Evolutionary conservation across 2,329 filamentous ascomycete genomes (phyloP).

Genomic region (Pezicula radicicola): DNA sequence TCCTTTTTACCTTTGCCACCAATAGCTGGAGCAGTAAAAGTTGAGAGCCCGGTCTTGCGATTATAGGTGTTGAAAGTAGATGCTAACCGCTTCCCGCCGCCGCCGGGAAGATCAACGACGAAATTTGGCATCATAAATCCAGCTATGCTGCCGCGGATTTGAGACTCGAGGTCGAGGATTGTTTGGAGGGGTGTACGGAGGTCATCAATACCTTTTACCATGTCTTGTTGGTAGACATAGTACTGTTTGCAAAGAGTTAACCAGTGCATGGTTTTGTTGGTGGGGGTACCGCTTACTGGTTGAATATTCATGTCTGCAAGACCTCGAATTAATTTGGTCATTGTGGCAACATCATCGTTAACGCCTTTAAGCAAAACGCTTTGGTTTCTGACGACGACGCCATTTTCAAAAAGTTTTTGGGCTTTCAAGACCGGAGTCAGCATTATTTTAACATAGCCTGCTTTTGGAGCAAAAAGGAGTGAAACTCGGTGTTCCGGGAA

Average conservation of each 20-base stretch:
- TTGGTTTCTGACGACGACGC: constrained; percentile 58
- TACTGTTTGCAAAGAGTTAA: constrained; percentile 39
- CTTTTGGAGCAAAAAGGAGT: too few relatives aligned
- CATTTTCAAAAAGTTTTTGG: constrained; percentile 45
- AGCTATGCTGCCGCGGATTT: constrained; percentile 57
- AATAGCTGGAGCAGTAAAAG: constrained; percentile 53
- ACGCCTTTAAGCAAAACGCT: constrained; percentile 55
- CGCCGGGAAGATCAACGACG: constrained; percentile 60
- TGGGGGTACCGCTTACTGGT: constrained; percentile 40
- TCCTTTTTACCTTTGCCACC: constrained; percentile 40
- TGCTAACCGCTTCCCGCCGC: constrained; percentile 60
- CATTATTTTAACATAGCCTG: too few relatives aligned
- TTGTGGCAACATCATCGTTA: constrained; percentile 52
- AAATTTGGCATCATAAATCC: constrained; percentile 63
- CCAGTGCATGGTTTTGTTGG: background rate
- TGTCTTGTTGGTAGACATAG: constrained; percentile 65
- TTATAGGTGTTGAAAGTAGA: constrained; percentile 52
- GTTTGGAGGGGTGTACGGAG: constrained; percentile 58
- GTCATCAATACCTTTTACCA: constrained; percentile 59
- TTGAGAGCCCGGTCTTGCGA: constrained; percentile 48
- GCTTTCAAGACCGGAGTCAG: constrained; percentile 18
- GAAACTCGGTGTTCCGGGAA: too few relatives aligned
- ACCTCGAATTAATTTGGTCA: constrained; percentile 48
- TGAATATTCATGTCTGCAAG: constrained; percentile 55
- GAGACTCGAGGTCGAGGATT: constrained; percentile 54